These are phyloP conservation scores for Trypanosoma rangeli DNA, from an alignment of 208 protist species.

Conservation along the genomic window DNA sequence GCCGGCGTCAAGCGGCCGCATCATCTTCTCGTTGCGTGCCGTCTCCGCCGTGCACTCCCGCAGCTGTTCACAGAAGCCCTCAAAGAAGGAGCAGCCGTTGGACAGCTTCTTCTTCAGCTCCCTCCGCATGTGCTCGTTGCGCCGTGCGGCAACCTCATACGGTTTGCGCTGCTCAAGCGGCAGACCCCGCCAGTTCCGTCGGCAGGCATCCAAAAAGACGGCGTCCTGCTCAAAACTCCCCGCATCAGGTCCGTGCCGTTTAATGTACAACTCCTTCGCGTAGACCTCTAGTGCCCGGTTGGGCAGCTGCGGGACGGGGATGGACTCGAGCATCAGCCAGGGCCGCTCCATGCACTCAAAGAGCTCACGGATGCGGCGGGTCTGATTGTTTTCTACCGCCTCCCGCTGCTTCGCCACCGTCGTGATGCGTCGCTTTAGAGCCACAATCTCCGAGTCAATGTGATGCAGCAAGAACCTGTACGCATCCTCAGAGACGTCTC, in stretches of 20 bases:
- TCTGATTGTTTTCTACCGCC: slow-evolving; percentile 40
- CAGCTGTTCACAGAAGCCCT: slow-evolving; percentile 51
- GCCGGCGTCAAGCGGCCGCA: not conserved
- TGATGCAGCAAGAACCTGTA: slow-evolving; percentile 76
- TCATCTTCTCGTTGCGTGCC: slow-evolving; percentile 24
- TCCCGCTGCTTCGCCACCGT: slow-evolving; percentile 47
- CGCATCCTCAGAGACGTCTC: slow-evolving; percentile 45
- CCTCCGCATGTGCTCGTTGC: slow-evolving; percentile 54
- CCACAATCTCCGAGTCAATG: slow-evolving; percentile 79
- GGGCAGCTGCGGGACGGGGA: slow-evolving; percentile 51
- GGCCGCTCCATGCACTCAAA: slow-evolving; percentile 72
- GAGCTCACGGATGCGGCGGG: slow-evolving; percentile 53
- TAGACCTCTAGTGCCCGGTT: slow-evolving; percentile 71
- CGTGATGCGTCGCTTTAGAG: slow-evolving; percentile 55
- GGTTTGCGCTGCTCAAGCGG: slow-evolving; percentile 38
- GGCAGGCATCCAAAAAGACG: slow-evolving; percentile 58
- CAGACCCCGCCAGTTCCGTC: slow-evolving; percentile 62
- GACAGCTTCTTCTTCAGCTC: slow-evolving; percentile 58
- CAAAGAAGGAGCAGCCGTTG: slow-evolving; percentile 64
- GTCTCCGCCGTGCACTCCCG: slow-evolving; percentile 68
- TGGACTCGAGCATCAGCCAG: slow-evolving; percentile 60
- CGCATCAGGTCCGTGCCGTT: slow-evolving; percentile 19
- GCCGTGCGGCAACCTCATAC: slow-evolving; percentile 65
- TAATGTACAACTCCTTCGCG: slow-evolving; percentile 60
- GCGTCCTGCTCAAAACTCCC: slow-evolving; percentile 40